A percentile compares a stretch with the other conserved stretches of the same genome.
These are phyloP conservation scores for Rhododendron ferrugineum DNA, from an alignment of 148 eudicot species.

Conservation along the genomic window DNA sequence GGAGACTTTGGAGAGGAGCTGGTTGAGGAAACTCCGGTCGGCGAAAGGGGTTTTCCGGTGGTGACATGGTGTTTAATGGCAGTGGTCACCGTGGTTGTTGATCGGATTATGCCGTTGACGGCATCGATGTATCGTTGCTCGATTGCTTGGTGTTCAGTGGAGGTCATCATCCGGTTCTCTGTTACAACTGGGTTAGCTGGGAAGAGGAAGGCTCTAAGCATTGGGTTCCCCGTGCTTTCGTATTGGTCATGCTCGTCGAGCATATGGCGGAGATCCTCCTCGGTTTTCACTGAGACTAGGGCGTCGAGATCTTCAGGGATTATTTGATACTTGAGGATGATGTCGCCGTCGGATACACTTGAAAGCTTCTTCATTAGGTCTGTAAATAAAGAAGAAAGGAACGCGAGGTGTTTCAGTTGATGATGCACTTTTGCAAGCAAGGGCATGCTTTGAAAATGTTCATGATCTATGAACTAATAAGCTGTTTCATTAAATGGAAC, in stretches of 20 bases:
- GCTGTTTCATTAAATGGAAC: not conserved
- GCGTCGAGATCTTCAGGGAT: conserved; percentile 64
- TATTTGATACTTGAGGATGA: conserved; percentile 58
- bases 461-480: not conserved
- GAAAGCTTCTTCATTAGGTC: conserved; percentile 67
- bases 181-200: conserved; percentile 26
- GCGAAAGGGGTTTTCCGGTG: not conserved
- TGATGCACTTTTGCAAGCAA: not conserved
- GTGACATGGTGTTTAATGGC: not conserved
- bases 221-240: conserved; percentile 29
- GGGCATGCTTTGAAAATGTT: not conserved
- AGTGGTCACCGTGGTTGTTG: not conserved
- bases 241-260: conserved; percentile 53
- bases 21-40: conserved; percentile 27
- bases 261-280: conserved; percentile 70
- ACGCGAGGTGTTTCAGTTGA: not conserved
- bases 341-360: conserved; percentile 45
- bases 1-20: conserved; percentile 50
- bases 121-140: conserved; percentile 60
- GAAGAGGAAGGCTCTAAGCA: conserved; percentile 68
- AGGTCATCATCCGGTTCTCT: conserved; percentile 19
- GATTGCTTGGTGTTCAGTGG: conserved; percentile 20
- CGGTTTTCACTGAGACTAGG: conserved; percentile 61
- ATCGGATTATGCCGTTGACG: conserved; percentile 40
- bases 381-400: conserved; percentile 12